Evolutionary conservation across 2,329 filamentous ascomycete species (phyloP), one percentile per base, ranked within the genome.

Genomic region (Fusarium sp.): DNA sequence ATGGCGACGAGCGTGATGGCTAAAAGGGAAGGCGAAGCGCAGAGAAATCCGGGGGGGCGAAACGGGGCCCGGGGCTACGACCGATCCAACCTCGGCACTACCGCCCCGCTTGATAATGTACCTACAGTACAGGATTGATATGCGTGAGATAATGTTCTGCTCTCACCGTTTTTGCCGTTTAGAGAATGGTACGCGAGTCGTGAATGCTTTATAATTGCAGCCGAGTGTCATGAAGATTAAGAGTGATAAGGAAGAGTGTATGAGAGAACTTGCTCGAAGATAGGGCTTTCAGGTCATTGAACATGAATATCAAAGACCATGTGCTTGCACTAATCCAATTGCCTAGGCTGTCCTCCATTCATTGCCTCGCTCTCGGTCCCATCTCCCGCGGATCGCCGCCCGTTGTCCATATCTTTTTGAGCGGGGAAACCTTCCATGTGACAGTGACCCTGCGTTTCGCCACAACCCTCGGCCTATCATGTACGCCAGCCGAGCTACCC

Each of bases 1-100:
- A 60, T n/a, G 27, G 24, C 24, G 48, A 52, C 57, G 68, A 56
- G 59, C 50, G 58, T 45, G 63, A 52, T 66, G 43, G 14, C 70
- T 71, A 65, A 71, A 68, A 61, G 33, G 41, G 45, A 57, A 57
- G 56, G 60, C 45, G 45, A 24, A 35, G 59, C 74, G 69, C 72
- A 70, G 69, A 79, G 76, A 79, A 79, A 79, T 79, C 77, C 74
- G 77, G 77, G 77, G 77, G 67, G 77, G 68, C 68, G 59, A 76
- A 63, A 63, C 62, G 62, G 62, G 66, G 65, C 31, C 73, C 76
- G 74, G 73, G 65, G 64, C 65, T 64, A 16, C 39, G 68, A 63
- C 74, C 74, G 72, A 73, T 62, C 39, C 65, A 71, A 76, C 77
- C 77, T 78, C 77, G 77, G 77, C 68, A 77, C 69, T 69, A 62